Base-by-base conservation (phyloP, 2,329 filamentous ascomycete genomes). In the Diaporthe caulivora region DNA sequence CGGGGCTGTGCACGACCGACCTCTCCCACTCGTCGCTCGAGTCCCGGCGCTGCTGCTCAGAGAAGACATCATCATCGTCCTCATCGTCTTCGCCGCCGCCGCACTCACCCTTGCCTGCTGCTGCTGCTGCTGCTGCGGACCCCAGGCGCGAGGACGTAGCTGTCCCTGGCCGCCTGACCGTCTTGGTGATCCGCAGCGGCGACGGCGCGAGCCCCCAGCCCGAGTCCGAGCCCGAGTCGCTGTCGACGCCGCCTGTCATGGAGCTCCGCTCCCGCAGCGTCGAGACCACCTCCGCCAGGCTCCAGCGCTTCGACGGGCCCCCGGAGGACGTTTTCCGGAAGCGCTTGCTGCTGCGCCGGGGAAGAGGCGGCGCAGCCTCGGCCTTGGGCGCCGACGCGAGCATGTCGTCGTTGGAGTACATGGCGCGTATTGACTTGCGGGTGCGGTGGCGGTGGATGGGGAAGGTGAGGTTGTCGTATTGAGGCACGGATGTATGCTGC, bases 351-450 rank as follows among this genome's bases (percentile, higher is more conserved):
- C 65, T 75, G 49, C 74, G 72, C 34, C 74, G 55, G 8, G 74
- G 72, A 17, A 74, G 31, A 2, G 71, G 51, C n/a, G 74, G 74
- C 17, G 71, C 57, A 10, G 64, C 34, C 11, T 62, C 67, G 53
- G 29, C 54, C 18, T 49, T 68, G 1, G 70, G 31, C 0, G 69
- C 37, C 9, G 62, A 53, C 7, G 40, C 34, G 64, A 70, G 57
- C 42, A 72, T 72, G 72, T 75, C 70, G 55, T 75, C 72, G 65
- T n/a, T 74, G 11, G 72, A 72, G 44, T 70, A 67, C 72, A 75
- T 67, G 1, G 37, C 44, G 13, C 62, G 72, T 1, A 75, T 57
- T 0, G 62, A 51, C 21, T 64, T 74, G 29, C 51, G 37, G 17
- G 53, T 68, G n/a, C 55, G 58, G 24, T 37, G 62, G 34, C 53